phyloP scores from a whole-genome alignment of 495 filamentous ascomycete genomes.

The Aspergillus affinis region DNA sequence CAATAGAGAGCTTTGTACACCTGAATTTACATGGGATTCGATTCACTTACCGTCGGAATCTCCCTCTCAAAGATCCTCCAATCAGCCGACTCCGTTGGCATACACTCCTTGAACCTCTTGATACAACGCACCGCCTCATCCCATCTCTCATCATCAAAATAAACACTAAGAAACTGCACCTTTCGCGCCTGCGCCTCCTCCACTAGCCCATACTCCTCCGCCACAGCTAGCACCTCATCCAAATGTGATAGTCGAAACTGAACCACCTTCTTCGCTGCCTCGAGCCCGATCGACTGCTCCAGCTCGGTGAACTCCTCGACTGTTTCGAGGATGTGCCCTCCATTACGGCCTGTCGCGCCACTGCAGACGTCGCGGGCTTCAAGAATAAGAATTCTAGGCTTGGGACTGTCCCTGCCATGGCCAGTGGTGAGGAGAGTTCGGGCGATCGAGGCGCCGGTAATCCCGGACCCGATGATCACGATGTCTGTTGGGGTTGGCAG shows the following conservation, averaged over 20 bases:
- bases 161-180: conserved; percentile 34
- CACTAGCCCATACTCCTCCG: conserved; percentile 28
- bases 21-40: neutral
- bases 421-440: conserved; percentile 49
- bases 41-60: conserved; percentile 25
- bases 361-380: conserved; percentile 78
- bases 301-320: conserved; percentile 29
- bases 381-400: conserved; percentile 61
- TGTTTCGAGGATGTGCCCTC: conserved; percentile 38
- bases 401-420: conserved; percentile 26
- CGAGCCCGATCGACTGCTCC: conserved; percentile 22
- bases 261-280: conserved; percentile 28
- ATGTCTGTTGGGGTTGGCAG: conserved; percentile 61
- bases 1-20: no score
- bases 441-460: conserved; percentile 68
- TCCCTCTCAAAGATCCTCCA: conserved; percentile 28
- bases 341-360: conserved; percentile 73
- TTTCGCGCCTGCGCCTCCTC: conserved; percentile 28
- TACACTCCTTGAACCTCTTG: conserved; percentile 27
- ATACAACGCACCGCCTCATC: conserved; percentile 22
- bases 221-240: conserved; percentile 29
- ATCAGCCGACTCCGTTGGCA: conserved; percentile 32
- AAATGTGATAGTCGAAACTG: conserved; percentile 35
- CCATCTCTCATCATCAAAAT: conserved; percentile 31
- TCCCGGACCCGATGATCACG: conserved; percentile 70